Conservation (phyloP, 2,329 filamentous ascomycete genomes). For the Pseudopyricularia javanii region DNA sequence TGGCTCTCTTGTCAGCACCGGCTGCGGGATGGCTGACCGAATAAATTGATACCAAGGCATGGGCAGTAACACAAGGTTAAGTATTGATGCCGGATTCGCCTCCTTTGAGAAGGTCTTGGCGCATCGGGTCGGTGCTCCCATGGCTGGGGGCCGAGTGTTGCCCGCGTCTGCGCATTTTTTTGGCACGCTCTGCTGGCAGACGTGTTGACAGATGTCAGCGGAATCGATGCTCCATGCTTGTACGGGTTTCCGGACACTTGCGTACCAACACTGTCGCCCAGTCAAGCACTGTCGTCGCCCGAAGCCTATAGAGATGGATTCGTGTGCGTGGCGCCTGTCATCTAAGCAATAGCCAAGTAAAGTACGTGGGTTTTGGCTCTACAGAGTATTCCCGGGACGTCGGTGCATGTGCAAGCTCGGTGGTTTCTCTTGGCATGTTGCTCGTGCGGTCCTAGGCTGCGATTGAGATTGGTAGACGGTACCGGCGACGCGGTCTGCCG, state of each 20-base stretch:
- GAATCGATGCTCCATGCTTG: neutral
- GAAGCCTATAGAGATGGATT: neutral
- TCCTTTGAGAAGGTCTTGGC: neutral
- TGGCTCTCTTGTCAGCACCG: neutral
- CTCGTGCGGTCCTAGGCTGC: too few species aligned
- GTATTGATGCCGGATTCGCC: neutral
- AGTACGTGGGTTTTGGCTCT: too few species aligned
- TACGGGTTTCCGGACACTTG: neutral
- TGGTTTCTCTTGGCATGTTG: too few species aligned
- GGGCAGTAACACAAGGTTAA: neutral
- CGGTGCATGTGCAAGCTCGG: too few species aligned
- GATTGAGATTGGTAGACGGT: too few species aligned
- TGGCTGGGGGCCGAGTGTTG: neutral
- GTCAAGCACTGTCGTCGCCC: neutral
- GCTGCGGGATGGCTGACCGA: neutral
- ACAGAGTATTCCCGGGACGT: too few species aligned
- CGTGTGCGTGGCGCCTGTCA: neutral
- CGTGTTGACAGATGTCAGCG: neutral
- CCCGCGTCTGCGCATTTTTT: neutral
- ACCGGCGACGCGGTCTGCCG: too few species aligned
- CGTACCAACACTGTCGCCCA: neutral
- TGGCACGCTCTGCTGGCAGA: neutral
- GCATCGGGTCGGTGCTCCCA: neutral
- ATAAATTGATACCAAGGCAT: neutral
- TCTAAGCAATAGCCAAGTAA: too few species aligned